phyloP scores from a whole-genome alignment of 352 stramenopile species.

The Pythium brachiatum region DNA sequence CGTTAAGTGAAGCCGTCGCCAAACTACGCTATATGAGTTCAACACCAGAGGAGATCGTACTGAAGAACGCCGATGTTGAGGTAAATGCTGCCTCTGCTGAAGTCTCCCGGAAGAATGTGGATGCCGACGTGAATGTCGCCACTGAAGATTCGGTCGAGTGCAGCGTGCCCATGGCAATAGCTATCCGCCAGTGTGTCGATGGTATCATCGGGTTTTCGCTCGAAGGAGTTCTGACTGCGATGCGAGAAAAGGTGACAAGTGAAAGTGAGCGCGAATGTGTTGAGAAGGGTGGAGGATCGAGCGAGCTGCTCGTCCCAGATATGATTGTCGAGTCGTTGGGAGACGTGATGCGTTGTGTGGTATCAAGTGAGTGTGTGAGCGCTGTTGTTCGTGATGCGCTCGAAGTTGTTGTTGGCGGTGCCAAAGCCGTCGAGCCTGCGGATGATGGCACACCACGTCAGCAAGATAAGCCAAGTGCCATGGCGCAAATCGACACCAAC shows the following conservation, averaged over 20 bases:
- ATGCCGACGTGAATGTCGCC: neutral
- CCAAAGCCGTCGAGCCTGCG: neutral
- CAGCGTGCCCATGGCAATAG: slow-evolving; percentile 30
- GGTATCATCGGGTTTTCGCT: slow-evolving; percentile 39
- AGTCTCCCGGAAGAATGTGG: neutral
- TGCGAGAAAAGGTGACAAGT: slow-evolving; percentile 12
- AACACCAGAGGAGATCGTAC: neutral
- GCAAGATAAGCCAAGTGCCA: neutral
- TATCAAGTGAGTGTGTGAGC: neutral
- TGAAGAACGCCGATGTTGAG: neutral
- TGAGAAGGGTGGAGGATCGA: neutral
- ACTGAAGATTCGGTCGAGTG: slow-evolving; percentile 6
- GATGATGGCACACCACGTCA: neutral
- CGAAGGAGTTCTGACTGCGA: slow-evolving; percentile 25
- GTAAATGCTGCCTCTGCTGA: neutral
- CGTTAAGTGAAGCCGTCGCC: slow-evolving; percentile 6
- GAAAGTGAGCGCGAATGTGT: neutral
- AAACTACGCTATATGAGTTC: slow-evolving; percentile 9
- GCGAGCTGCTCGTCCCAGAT: neutral
- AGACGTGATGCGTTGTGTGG: slow-evolving; percentile 12
- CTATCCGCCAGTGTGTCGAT: slow-evolving; percentile 40
- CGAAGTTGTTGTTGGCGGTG: slow-evolving; percentile 2
- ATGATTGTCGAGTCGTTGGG: slow-evolving; percentile 17
- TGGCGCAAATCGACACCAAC: neutral
- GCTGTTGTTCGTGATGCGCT: slow-evolving; percentile 5